Evolutionary conservation across 768 basidiomycete species (phyloP).

Genomic region (Pleurotus eryngii): DNA sequence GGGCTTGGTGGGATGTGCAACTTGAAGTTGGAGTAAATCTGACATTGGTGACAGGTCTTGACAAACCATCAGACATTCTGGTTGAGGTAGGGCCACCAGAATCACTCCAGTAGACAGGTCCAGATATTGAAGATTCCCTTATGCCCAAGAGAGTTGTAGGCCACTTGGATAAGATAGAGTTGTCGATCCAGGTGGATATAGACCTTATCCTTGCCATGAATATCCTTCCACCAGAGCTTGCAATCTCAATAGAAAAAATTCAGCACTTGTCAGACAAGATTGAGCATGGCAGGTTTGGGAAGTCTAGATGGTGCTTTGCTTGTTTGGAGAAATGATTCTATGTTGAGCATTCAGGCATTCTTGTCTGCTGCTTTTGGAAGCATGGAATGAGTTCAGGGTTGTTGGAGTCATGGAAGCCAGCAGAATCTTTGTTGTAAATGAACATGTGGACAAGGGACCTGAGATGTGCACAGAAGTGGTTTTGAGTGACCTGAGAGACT

Average conservation of each 20-base stretch:
- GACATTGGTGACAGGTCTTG: slow-evolving; percentile 29
- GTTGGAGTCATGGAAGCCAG: not conserved
- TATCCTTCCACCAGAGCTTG: slow-evolving; percentile 16
- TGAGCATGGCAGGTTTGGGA: not conserved
- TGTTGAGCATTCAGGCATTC: slow-evolving; percentile 9
- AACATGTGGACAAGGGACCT: not conserved
- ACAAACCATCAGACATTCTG: slow-evolving; percentile 27
- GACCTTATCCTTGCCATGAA: slow-evolving; percentile 15
- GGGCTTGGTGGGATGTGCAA: slow-evolving; percentile 9
- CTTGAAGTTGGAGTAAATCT: slow-evolving; percentile 18
- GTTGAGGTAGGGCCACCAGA: slow-evolving; percentile 21
- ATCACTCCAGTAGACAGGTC: slow-evolving; percentile 13
- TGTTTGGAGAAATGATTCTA: slow-evolving; percentile 11
- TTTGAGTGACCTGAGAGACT: not conserved
- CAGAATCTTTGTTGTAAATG: not conserved
- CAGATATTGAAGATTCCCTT: slow-evolving; percentile 22
- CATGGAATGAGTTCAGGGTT: not conserved
- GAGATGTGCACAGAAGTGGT: not conserved
- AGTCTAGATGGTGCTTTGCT: not conserved
- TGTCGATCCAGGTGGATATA: slow-evolving; percentile 11
- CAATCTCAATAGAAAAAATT: slow-evolving; percentile 15
- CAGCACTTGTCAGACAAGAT: not conserved
- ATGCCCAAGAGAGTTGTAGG: slow-evolving; percentile 26
- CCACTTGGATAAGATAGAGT: slow-evolving; percentile 13
- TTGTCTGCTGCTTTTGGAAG: not conserved